Conservation (phyloP, 2,329 filamentous ascomycete species). For the Trichoderma atroviride region DNA sequence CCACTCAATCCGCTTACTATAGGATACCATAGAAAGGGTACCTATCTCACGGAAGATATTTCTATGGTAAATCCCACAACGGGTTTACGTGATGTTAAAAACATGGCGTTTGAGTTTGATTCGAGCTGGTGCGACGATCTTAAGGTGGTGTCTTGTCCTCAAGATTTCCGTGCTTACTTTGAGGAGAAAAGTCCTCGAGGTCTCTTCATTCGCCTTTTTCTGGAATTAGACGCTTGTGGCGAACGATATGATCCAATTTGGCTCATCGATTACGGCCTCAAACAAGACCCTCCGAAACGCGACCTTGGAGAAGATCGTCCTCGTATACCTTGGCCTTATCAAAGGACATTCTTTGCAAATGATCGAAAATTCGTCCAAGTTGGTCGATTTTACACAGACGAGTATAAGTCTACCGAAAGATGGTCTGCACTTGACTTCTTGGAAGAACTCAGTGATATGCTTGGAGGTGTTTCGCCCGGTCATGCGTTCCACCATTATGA, state of each 20-base stretch:
- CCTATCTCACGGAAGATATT: background rate
- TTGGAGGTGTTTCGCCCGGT: background rate
- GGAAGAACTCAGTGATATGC: background rate
- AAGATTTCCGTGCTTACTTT: background rate
- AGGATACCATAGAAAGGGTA: background rate
- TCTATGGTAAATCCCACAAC: background rate
- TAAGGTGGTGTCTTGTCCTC: background rate
- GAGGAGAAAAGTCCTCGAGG: background rate
- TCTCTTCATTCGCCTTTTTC: background rate
- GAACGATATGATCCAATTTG: background rate
- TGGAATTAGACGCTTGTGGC: background rate
- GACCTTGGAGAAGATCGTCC: background rate
- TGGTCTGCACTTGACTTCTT: background rate
- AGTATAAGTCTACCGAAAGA: background rate
- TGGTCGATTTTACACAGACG: no score
- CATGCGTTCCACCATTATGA: background rate
- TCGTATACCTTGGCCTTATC: background rate
- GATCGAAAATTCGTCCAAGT: background rate
- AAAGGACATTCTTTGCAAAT: background rate
- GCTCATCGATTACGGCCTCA: constrained; percentile 10
- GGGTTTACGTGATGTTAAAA: background rate
- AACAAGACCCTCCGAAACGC: background rate
- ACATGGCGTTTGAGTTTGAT: constrained; percentile 13
- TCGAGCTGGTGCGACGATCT: background rate
- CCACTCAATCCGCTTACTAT: background rate